Evolutionary conservation across 2,329 filamentous ascomycete genomes (phyloP), one percentile per base, ranked within the genome.

Genomic region (Geosmithia flava): DNA sequence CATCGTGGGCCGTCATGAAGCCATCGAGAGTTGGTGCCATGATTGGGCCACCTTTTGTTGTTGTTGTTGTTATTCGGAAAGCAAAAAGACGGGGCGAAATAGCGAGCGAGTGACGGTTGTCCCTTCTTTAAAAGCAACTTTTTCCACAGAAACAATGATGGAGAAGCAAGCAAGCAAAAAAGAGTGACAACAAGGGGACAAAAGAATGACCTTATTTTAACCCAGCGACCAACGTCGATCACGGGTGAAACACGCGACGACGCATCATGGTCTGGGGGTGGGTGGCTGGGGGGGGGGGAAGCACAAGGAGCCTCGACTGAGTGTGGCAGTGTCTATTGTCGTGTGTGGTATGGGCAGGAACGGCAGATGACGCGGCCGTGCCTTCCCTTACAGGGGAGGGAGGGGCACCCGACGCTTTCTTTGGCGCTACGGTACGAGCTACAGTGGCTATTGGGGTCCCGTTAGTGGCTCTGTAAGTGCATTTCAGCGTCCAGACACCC

Each of bases 21-120:
- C 16, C 42, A 8, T 49, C 48, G 23, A 47, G 19, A n/a, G 48
- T 42, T 3, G 48, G 48, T 27, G 48, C 48, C 48, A 49, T 49
- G 40, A 20, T 44, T 8, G 41, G 20, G 4, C 20, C 4, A 4
- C 23, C 8, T 27, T 27, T 23, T n/a, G 20, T 42, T 7, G 41
- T 10, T 42, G 39, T 6, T 6, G 33, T n/a, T n/a, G n/a, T n/a
- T n/a, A n/a, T n/a, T n/a, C n/a, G n/a, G 6, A 37, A 13, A 41
- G 19, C 6, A 41, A 19, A 19, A 6, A 16, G 39, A 16, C 39
- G 15, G 16, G 40, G 41, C 41, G 20, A n/a, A 42, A 42, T n/a
- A 23, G 41, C 41, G 41, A 23, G 41, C 41, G 41, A 19, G 17
- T 13, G 20, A 23, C 10, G 17, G 41, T 42, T 10, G 3, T 10